These are phyloP conservation scores for Spathaspora passalidarum DNA, from an alignment of 805 yeast species.

Conservation along the genomic window DNA sequence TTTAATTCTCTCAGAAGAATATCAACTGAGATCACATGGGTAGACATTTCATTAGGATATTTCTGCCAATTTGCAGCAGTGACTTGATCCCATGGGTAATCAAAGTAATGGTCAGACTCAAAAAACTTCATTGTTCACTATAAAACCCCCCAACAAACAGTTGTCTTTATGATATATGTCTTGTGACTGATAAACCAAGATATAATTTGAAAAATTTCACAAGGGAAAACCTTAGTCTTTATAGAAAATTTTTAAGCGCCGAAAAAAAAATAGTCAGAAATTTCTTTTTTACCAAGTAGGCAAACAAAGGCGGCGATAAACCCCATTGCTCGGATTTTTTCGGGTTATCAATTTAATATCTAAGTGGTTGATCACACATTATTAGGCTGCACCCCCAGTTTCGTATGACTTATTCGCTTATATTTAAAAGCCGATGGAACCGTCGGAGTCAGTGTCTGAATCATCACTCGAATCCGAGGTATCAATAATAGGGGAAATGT, in stretches of 20 bases:
- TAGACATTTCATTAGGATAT: slow-evolving; percentile 90
- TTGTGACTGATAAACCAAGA: not conserved
- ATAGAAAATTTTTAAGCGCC: not conserved
- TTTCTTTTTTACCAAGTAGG: not conserved
- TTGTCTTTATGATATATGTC: not conserved
- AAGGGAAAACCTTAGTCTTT: not conserved
- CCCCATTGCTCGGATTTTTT: not conserved
- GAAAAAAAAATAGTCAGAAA: not conserved
- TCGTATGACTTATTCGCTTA: not conserved
- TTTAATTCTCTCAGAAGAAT: slow-evolving; percentile 69
- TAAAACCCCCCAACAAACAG: not conserved
- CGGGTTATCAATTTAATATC: not conserved
- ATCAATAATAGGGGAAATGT: not conserved
- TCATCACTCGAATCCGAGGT: slow-evolving; percentile 3
- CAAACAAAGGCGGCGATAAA: too few species aligned
- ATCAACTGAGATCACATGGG: slow-evolving; percentile 94
- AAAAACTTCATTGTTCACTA: slow-evolving; percentile 67
- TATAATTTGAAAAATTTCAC: not conserved
- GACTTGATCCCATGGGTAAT: slow-evolving; percentile 91
- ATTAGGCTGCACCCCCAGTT: not conserved
- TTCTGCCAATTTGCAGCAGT: slow-evolving; percentile 96
- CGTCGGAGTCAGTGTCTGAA: slow-evolving; percentile 4
- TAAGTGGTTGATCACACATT: too few species aligned
- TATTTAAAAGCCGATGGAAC: slow-evolving; percentile 1
- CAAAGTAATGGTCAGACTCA: slow-evolving; percentile 62